Conservation (phyloP, 768 basidiomycete genomes). For the Solioccasus polychromus region DNA sequence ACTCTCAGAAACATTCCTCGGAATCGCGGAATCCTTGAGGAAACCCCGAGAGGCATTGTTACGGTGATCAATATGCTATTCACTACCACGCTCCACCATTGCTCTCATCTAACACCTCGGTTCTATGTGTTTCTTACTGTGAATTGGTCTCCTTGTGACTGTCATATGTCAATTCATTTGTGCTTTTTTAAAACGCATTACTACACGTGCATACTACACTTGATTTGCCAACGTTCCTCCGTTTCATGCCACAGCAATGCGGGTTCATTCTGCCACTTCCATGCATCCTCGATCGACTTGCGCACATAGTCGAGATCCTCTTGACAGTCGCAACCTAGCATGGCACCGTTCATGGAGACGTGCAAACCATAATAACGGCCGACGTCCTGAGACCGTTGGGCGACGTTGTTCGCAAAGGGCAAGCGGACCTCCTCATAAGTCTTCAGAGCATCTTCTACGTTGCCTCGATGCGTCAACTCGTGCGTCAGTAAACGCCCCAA, state of each 20-base stretch:
- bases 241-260: slow-evolving; percentile 9
- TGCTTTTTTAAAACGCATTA: too few relatives aligned
- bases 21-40: too few relatives aligned
- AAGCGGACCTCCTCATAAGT: slow-evolving; percentile 33
- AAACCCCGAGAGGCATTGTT: slow-evolving; percentile 50
- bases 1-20: slow-evolving; percentile 52
- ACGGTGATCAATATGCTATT: too few relatives aligned
- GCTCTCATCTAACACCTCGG: too few relatives aligned
- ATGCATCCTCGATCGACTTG: slow-evolving; percentile 14
- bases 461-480: slow-evolving; percentile 16
- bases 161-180: too few relatives aligned
- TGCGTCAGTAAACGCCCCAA: slow-evolving; percentile 30
- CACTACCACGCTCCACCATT: too few relatives aligned
- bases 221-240: slow-evolving; percentile 9
- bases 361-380: slow-evolving; percentile 21
- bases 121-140: too few relatives aligned
- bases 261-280: slow-evolving; percentile 17
- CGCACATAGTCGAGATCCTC: slow-evolving; percentile 10
- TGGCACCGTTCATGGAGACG: neutral
- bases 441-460: slow-evolving; percentile 26
- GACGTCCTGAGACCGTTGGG: slow-evolving; percentile 11
- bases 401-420: slow-evolving; percentile 27
- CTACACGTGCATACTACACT: too few relatives aligned
- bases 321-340: neutral
- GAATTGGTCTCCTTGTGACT: too few relatives aligned